A percentile compares a stretch with the other conserved stretches of the same genome.
Conservation (phyloP, 1,284 basidiomycete species). For the Singerocomus inundabilis region DNA sequence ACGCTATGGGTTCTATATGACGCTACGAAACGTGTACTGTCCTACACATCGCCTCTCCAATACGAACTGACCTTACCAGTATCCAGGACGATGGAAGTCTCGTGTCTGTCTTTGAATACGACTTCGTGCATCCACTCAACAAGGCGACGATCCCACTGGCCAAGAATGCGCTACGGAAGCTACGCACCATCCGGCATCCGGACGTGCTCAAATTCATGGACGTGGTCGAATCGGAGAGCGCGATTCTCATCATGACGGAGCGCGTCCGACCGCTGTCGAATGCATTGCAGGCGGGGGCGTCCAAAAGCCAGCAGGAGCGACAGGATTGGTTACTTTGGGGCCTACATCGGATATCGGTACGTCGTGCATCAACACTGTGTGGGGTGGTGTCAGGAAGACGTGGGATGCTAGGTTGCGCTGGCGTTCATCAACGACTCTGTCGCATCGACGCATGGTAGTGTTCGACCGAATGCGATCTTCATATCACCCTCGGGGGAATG, state of each 20-base stretch:
- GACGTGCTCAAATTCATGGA: conserved; percentile 96
- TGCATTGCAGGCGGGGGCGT: conserved; percentile 64
- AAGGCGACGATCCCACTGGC: conserved; percentile 74
- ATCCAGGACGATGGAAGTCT: conserved; percentile 80
- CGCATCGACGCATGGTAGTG: conserved; percentile 85
- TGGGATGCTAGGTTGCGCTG: conserved; percentile 68
- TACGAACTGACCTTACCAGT: conserved; percentile 25
- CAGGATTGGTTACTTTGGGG: conserved; percentile 97
- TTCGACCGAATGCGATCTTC: conserved; percentile 81
- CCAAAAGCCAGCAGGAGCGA: conserved; percentile 59
- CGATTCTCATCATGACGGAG: conserved; percentile 94
- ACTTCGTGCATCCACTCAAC: conserved; percentile 61
- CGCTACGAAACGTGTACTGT: conserved; percentile 78
- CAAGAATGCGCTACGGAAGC: conserved; percentile 87
- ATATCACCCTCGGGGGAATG: conserved; percentile 93
- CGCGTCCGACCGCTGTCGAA: conserved; percentile 76
- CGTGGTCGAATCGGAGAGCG: conserved; percentile 83
- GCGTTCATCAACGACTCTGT: conserved; percentile 89
- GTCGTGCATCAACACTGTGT: neutral
- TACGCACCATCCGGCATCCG: conserved; percentile 91
- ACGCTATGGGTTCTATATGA: conserved; percentile 88
- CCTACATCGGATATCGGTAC: conserved; percentile 82
- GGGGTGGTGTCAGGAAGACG: conserved; percentile 10
- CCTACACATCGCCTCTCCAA: conserved; percentile 4
- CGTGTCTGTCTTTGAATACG: conserved; percentile 90